Evolutionary conservation across 1,139 yeast genomes (phyloP).

Genomic region (Candida albicans): DNA sequence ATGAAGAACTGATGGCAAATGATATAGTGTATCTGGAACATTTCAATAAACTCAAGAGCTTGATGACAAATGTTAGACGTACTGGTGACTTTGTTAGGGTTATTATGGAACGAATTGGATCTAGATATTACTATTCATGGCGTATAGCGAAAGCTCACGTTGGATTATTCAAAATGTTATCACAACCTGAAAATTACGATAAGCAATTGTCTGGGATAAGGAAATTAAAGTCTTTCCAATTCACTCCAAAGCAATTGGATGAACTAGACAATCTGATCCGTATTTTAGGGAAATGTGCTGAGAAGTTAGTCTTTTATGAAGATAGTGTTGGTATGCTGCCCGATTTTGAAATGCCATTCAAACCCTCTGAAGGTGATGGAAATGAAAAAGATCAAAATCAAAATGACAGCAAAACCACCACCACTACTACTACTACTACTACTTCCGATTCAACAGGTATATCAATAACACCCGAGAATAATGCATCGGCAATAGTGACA

Average conservation of each 20-base stretch:
- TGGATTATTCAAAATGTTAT: slow-evolving; percentile 21
- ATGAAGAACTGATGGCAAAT: slow-evolving; percentile 11
- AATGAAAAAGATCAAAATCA: background rate
- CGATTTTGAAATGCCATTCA: background rate
- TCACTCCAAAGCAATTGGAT: slow-evolving; percentile 18
- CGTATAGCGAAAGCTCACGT: slow-evolving; percentile 31
- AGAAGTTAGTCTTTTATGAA: slow-evolving; percentile 9
- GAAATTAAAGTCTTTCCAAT: slow-evolving; percentile 14
- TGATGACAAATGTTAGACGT: slow-evolving; percentile 10
- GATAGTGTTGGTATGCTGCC: slow-evolving; percentile 5
- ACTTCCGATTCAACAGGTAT: background rate
- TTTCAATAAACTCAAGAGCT: slow-evolving; percentile 10
- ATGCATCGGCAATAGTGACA: slow-evolving; percentile 1
- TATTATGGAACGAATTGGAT: slow-evolving; percentile 21
- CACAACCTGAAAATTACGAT: slow-evolving; percentile 22
- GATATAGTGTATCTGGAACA: slow-evolving; percentile 16
- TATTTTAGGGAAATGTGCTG: slow-evolving; percentile 10
- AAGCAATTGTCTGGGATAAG: slow-evolving; percentile 9
- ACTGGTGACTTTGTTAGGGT: slow-evolving; percentile 12
- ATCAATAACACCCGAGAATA: background rate
- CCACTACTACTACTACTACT: slow-evolving; percentile 1
- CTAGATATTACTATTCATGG: slow-evolving; percentile 56
- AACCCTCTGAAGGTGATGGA: background rate
- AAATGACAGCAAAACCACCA: background rate
- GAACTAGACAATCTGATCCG: slow-evolving; percentile 18